These are phyloP conservation scores for Aspergillus vadensis DNA, from an alignment of 2,329 filamentous ascomycete species.

Conservation along the genomic window DNA sequence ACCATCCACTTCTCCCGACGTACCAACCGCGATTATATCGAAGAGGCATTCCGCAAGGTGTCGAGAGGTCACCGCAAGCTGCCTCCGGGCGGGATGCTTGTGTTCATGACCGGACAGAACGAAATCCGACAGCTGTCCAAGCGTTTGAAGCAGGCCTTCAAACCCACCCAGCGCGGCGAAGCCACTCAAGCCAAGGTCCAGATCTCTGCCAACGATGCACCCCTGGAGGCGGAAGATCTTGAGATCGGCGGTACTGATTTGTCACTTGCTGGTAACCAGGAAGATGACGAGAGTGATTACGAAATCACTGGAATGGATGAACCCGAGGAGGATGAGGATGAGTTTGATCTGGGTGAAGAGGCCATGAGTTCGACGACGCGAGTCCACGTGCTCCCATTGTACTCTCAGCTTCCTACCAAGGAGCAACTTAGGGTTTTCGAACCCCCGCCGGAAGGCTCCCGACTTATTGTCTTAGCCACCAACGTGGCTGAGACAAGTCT, in stretches of 20 bases:
- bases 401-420: constrained; percentile 85
- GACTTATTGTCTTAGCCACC: constrained; percentile 86
- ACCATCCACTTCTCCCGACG: constrained; percentile 83
- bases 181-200: constrained; percentile 67
- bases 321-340: constrained; percentile 63
- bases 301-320: constrained; percentile 63
- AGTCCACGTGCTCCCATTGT: constrained; percentile 89
- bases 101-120: constrained; percentile 91
- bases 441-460: constrained; percentile 74
- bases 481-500: constrained; percentile 97
- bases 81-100: constrained; percentile 85
- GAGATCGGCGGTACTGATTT: constrained; percentile 68
- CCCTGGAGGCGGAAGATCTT: constrained; percentile 82
- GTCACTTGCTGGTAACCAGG: constrained; percentile 53
- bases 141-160: constrained; percentile 70
- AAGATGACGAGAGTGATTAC: constrained; percentile 58
- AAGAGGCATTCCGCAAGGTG: constrained; percentile 87
- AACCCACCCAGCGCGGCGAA: constrained; percentile 52
- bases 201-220: constrained; percentile 74
- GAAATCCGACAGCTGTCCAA: constrained; percentile 87
- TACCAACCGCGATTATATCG: constrained; percentile 84
- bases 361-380: constrained; percentile 62
- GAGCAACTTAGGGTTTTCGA: constrained; percentile 93
- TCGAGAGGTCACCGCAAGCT: constrained; percentile 85
- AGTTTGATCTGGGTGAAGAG: constrained; percentile 68